Percentiles rank a stretch among this genome's conserved stretches.
Conservation (phyloP, 2,329 filamentous ascomycete genomes). For the Hirsutella thompsonii region DNA sequence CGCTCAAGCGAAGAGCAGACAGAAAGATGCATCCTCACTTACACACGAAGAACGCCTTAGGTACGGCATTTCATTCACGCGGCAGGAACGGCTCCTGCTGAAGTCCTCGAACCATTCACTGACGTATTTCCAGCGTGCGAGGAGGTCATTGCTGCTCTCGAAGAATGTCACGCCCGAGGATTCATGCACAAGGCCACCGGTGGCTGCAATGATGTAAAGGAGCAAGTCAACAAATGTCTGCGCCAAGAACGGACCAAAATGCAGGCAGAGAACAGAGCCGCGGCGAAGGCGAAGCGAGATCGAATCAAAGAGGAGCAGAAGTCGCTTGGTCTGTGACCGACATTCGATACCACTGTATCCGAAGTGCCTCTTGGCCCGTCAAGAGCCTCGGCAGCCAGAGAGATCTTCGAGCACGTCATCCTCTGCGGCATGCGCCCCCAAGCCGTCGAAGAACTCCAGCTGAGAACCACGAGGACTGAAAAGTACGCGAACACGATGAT, state of each 20-base stretch:
- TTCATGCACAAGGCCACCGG: slow-evolving; percentile 88
- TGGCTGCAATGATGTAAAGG: slow-evolving; percentile 80
- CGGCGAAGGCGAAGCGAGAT: slow-evolving; percentile 54
- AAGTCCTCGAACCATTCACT: slow-evolving; percentile 3
- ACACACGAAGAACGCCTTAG: slow-evolving; percentile 81
- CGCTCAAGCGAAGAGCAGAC: not conserved
- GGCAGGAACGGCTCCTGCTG: not conserved
- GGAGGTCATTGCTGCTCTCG: slow-evolving; percentile 84
- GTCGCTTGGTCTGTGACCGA: slow-evolving; percentile 22
- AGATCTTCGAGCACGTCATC: no score
- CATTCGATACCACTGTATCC: not conserved
- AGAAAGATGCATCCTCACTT: slow-evolving; percentile 88
- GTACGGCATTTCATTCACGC: slow-evolving; percentile 31
- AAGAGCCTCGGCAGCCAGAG: not conserved
- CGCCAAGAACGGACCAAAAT: slow-evolving; percentile 67
- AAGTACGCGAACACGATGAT: no score
- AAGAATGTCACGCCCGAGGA: slow-evolving; percentile 86
- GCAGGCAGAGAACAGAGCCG: slow-evolving; percentile 60
- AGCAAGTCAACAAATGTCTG: slow-evolving; percentile 73
- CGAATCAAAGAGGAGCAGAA: slow-evolving; percentile 64
- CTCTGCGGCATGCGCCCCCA: no score
- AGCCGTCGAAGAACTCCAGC: no score
- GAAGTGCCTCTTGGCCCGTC: not conserved
- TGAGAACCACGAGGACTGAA: no score
- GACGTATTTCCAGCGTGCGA: slow-evolving; percentile 60